Conservation (phyloP, 208 protist species). For the Trypanosoma avium region DNA sequence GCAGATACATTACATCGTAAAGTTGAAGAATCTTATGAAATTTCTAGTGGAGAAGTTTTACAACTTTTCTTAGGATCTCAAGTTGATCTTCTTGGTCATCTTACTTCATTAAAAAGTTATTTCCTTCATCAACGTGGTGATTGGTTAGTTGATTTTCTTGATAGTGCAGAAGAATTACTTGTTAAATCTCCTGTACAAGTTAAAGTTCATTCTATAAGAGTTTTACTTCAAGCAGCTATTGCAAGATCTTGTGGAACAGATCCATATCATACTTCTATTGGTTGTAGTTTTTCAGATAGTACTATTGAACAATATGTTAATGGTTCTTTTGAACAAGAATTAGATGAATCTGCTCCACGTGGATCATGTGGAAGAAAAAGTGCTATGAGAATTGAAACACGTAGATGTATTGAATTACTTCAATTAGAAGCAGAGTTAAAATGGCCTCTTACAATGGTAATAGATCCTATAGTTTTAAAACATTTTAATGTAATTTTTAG, state of each 20-base stretch:
- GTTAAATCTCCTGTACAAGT: slow-evolving; percentile 55
- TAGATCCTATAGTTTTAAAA: slow-evolving; percentile 51
- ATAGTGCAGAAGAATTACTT: slow-evolving; percentile 75
- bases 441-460: slow-evolving; percentile 83
- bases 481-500: slow-evolving; percentile 84
- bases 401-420: slow-evolving; percentile 68
- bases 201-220: slow-evolving; percentile 75
- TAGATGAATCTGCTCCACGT: slow-evolving; percentile 4
- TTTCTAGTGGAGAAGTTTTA: slow-evolving; percentile 69
- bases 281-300: slow-evolving; percentile 68
- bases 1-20: slow-evolving; percentile 64
- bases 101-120: slow-evolving; percentile 74
- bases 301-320: slow-evolving; percentile 52
- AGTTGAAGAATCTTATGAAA: slow-evolving; percentile 80
- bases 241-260: slow-evolving; percentile 64
- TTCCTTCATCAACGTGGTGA: slow-evolving; percentile 82
- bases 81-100: slow-evolving; percentile 78
- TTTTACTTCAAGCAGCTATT: slow-evolving; percentile 80
- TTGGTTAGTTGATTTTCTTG: slow-evolving; percentile 85
- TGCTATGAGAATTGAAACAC: slow-evolving; percentile 32
- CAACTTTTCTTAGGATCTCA: slow-evolving; percentile 67
- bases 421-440: slow-evolving; percentile 83
- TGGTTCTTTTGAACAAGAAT: slow-evolving; percentile 22
- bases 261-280: slow-evolving; percentile 70
- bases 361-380: slow-evolving; percentile 27